Evolutionary conservation across 306 rosid species (phyloP).

Genomic region (Vigna nakashimae): DNA sequence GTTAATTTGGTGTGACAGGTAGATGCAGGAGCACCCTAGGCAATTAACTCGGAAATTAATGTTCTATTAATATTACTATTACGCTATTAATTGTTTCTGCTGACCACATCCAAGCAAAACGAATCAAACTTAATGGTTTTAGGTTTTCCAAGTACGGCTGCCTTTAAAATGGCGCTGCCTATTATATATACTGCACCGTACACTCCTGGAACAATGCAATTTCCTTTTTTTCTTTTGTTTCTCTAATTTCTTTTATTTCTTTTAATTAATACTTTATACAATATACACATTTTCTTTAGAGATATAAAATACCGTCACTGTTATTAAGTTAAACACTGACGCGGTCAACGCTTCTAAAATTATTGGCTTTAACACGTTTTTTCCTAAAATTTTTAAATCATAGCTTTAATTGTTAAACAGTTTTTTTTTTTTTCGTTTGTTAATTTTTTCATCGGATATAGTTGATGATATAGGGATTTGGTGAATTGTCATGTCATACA

Average conservation of each 20-base stretch:
- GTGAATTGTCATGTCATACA: no score
- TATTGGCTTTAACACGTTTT: no score
- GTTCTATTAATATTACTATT: not conserved
- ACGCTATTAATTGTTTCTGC: not conserved
- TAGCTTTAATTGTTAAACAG: no score
- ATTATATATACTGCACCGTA: not conserved
- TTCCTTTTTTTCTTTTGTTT: not conserved
- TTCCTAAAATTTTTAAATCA: no score
- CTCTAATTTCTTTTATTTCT: not conserved
- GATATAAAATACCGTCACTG: not conserved
- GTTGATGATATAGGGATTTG: no score
- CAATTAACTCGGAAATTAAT: slow-evolving; percentile 8
- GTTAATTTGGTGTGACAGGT: slow-evolving; percentile 9
- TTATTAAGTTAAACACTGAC: not conserved
- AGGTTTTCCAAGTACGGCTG: not conserved
- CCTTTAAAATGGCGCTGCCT: not conserved
- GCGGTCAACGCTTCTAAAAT: no score
- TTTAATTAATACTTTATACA: not conserved
- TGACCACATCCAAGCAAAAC: not conserved
- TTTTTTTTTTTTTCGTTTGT: no score
- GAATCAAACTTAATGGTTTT: slow-evolving; percentile 27
- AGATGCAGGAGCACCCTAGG: not conserved
- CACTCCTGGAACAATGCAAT: not conserved
- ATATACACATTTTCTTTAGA: no score
- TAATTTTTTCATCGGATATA: no score